Base-by-base conservation (phyloP, 2,329 filamentous ascomycete species). In the Graphilbum fragrans region DNA sequence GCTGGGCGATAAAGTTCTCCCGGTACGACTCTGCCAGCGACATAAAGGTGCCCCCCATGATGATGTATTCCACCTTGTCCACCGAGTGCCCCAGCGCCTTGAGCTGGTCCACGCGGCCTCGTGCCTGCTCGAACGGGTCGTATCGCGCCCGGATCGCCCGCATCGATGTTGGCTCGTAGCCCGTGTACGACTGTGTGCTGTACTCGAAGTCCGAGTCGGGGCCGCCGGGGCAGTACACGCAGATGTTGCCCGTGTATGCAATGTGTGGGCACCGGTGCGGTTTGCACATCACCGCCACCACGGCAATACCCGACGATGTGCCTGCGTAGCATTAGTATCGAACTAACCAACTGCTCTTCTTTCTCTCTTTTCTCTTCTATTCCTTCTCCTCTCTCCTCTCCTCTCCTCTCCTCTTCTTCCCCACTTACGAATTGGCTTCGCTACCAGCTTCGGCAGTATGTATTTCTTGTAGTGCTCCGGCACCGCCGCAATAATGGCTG, bases 401-500 rank as follows among this genome's bases (percentile, higher is more conserved):
- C 12, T 31, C 6, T 31, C 29, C n/a, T 31, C 12, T 16, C 6
- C 14, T 31, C n/a, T 31, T 16, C 29, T 16, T 10, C 37, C 41
- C 33, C 33, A 66, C 72, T 54, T 71, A 82, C 85, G 74, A 45
- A 98, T 96, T 2, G 92, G 92, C 63, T 98, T 98, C 21, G 93
- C 92, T 52, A 98, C 87, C 47, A 98, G 69, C 64, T 94, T 94
- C 18, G 88, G 92, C 47, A 96, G 65, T 47, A 98, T 95, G 55
- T 96, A 96, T 66, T 96, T 98, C 70, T 96, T 98, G 67, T 96
- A 95, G 60, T 96, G 88, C 59, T 98, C 92, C n/a, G 93, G 93
- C 29, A 98, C 90, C 10, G 92, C 92, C 41, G 92, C 86, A 56
- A 98, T 96, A 56, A 98, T 98, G 45, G 92, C 90, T 9, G 90